These are phyloP conservation scores for Mimosa bimucronata DNA, from an alignment of 306 rosid species.

Conservation along the genomic window DNA sequence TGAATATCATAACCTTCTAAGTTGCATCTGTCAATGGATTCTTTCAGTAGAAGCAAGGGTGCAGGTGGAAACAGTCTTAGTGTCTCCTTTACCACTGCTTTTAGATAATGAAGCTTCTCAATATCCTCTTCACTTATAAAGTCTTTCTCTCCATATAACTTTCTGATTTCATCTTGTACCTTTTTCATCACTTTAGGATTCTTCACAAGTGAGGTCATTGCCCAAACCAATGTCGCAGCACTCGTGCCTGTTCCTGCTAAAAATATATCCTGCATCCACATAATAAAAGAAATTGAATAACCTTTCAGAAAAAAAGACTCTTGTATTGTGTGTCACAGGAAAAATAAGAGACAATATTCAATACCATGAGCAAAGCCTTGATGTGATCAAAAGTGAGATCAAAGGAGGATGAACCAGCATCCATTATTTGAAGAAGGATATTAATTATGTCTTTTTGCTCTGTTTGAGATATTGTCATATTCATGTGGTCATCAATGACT, in stretches of 20 bases:
- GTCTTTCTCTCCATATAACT: slow-evolving; percentile 28
- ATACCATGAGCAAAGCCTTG: slow-evolving; percentile 51
- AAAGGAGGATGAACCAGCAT: slow-evolving; percentile 26
- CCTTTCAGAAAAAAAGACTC: too few relatives aligned
- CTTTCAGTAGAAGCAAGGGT: slow-evolving; percentile 44
- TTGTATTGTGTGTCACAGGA: too few relatives aligned
- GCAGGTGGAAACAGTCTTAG: slow-evolving; percentile 44
- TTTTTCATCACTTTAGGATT: slow-evolving; percentile 31
- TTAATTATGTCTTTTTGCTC: slow-evolving; percentile 37
- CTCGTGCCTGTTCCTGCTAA: slow-evolving; percentile 45
- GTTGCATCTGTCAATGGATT: slow-evolving; percentile 33
- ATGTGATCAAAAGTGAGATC: slow-evolving; percentile 44
- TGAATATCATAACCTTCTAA: slow-evolving; percentile 40
- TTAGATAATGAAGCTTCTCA: slow-evolving; percentile 41
- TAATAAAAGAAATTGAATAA: not conserved
- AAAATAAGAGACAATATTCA: not conserved
- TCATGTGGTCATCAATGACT: slow-evolving; percentile 45
- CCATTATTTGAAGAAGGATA: slow-evolving; percentile 37
- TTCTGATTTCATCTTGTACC: slow-evolving; percentile 37
- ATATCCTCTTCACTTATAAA: slow-evolving; percentile 46
- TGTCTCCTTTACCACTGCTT: slow-evolving; percentile 46
- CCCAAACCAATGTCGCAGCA: slow-evolving; percentile 34
- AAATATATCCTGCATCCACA: slow-evolving; percentile 40
- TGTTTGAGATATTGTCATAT: not conserved
- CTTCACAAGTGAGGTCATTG: slow-evolving; percentile 42